These are phyloP conservation scores for Rhodotorula toruloides DNA, from an alignment of 768 basidiomycete genomes.

Conservation along the genomic window DNA sequence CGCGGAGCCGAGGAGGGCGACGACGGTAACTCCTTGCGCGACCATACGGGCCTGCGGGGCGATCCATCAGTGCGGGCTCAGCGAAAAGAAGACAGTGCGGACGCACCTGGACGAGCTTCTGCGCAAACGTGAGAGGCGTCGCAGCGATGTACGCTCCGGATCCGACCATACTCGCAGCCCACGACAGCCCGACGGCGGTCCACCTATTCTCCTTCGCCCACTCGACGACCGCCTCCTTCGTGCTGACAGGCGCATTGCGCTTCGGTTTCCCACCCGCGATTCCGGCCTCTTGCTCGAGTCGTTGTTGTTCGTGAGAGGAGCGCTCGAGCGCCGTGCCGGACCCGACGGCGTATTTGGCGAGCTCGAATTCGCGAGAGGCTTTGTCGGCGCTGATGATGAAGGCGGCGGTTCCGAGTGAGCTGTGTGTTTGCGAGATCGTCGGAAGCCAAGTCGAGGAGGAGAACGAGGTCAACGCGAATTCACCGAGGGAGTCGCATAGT, in stretches of 20 bases:
- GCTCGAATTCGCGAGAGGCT: conserved; percentile 34
- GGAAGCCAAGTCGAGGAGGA: background rate
- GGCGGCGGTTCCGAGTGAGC: conserved; percentile 20
- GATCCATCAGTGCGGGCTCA: background rate
- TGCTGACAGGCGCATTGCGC: background rate
- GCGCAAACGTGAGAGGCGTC: conserved; percentile 39
- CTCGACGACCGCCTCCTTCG: conserved; percentile 30
- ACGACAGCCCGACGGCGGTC: conserved; percentile 29
- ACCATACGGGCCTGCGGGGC: conserved; percentile 36
- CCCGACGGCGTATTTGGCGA: conserved; percentile 30
- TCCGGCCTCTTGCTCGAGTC: conserved; percentile 30
- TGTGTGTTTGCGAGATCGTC: background rate
- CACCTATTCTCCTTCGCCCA: conserved; percentile 38
- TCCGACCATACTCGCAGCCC: conserved; percentile 36
- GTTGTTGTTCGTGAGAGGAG: conserved; percentile 23
- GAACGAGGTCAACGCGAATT: background rate
- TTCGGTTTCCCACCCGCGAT: background rate
- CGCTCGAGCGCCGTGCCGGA: conserved; percentile 30
- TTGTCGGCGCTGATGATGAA: conserved; percentile 37
- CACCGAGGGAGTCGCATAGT: background rate
- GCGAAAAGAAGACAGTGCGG: background rate
- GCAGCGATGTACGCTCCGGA: conserved; percentile 35
- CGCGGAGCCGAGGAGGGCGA: conserved; percentile 44
- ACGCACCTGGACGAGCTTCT: conserved; percentile 43
- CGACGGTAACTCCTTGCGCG: conserved; percentile 44